Evolutionary conservation across 2,329 filamentous ascomycete species (phyloP).

Genomic region (Aspergillus jensenii): DNA sequence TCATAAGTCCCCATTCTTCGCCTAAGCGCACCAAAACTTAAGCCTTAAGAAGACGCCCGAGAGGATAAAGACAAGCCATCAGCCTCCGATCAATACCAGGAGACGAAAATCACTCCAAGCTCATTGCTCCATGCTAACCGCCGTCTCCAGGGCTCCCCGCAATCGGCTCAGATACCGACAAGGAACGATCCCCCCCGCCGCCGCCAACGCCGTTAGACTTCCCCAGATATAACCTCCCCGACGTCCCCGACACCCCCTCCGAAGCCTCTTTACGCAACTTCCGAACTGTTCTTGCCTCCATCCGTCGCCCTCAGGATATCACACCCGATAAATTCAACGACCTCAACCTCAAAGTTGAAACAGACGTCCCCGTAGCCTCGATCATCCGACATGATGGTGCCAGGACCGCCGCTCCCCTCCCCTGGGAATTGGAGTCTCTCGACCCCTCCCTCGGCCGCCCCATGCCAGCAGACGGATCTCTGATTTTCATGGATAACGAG

Average conservation of each 20-base stretch:
- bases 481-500: constrained; percentile 49
- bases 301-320: constrained; percentile 43
- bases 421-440: constrained; percentile 31
- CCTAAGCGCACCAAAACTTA: background rate
- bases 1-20: background rate
- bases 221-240: constrained; percentile 46
- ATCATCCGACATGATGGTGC: constrained; percentile 38
- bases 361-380: constrained; percentile 34
- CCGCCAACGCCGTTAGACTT: constrained; percentile 53
- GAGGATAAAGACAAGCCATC: background rate
- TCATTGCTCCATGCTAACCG: constrained; percentile 16
- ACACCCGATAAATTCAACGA: constrained; percentile 37
- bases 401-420: constrained; percentile 38
- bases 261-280: constrained; percentile 38
- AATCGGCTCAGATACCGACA: constrained; percentile 34
- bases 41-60: background rate
- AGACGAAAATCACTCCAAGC: background rate
- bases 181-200: constrained; percentile 50
- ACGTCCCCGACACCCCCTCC: constrained; percentile 33
- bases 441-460: constrained; percentile 9
- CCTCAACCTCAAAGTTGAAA: constrained; percentile 42
- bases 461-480: constrained; percentile 10
- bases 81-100: background rate
- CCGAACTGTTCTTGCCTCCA: constrained; percentile 45
- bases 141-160: constrained; percentile 29